Base-by-base conservation (phyloP, 2,329 filamentous ascomycete genomes). In the Aschersonia sp. region DNA sequence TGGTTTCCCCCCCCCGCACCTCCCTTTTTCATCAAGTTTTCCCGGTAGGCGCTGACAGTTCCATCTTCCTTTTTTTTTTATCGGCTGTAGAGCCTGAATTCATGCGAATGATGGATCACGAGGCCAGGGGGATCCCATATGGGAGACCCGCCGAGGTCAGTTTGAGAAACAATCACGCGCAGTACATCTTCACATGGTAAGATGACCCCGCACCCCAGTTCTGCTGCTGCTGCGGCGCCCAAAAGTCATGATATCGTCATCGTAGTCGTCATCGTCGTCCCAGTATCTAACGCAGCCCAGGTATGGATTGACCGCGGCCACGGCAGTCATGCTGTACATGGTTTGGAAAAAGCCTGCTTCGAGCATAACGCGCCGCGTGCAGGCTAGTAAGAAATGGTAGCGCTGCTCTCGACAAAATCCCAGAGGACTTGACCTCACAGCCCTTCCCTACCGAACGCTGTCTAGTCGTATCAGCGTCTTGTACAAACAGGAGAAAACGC, bases 171-270 rank as follows among this genome's bases (percentile, higher is more conserved):
- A 97, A 94, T 66, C 92, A 98, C 66, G 81, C 87, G 53, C 92
- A 97, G 71, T 98, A 98, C 66, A 98, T 98, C 56, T 92, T 95
- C 65, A 98, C 92, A 55, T 98, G 92, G 92, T 97, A 78, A 60
- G 81, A 43, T 31, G 32, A 2, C 22, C n/a, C n/a, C 12, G 9
- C 11, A 42, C 22, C 22, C 22, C 22, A 22, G 22, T 2, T 22
- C 22, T 22, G 22, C 22, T 22, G 22, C 22, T 22, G 40, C 9
- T 42, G 6, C 40, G 32, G 32, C 32, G 32, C 12, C 22, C 14
- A 22, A 22, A 22, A 22, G 22, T 22, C 22, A 11, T 14, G 5
- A 4, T 4, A 42, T 42, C 40, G 8, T 42, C 40, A 42, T 42
- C 32, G 12, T 37, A 8, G 12, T 37, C 32, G 12, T 37, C 12